A percentile compares a stretch with the other conserved stretches of the same genome.
Conservation (phyloP, 2,329 filamentous ascomycete species). For the Colletotrichum sansevieriae region DNA sequence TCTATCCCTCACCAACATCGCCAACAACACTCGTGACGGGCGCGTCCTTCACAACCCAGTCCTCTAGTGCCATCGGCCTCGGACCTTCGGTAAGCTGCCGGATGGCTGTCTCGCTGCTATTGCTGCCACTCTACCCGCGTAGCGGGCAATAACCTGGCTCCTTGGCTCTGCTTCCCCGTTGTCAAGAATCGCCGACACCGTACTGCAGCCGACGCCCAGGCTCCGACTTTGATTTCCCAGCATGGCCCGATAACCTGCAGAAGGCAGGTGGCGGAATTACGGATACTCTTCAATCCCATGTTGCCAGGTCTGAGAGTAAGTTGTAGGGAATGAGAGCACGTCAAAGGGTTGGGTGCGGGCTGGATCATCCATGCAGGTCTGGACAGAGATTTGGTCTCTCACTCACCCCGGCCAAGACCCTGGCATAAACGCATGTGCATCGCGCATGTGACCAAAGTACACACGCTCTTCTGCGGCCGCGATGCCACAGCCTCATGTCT, state of each 20-base stretch:
- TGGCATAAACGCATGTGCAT: not conserved
- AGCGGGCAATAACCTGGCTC: constrained; percentile 15
- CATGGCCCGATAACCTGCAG: constrained; percentile 2
- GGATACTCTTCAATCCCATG: no score
- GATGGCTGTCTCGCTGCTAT: constrained; percentile 17
- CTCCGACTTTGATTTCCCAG: not conserved
- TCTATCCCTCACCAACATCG: constrained; percentile 7
- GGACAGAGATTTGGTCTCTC: constrained; percentile 26
- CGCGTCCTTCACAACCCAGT: not conserved
- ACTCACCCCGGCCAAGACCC: constrained; percentile 21
- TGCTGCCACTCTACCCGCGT: constrained; percentile 25
- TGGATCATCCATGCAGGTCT: not conserved
- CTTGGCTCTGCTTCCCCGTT: constrained; percentile 30
- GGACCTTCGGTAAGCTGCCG: constrained; percentile 19
- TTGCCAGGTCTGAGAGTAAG: no score
- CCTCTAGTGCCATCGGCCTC: constrained; percentile 21
- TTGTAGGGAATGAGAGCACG: not conserved
- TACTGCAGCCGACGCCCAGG: constrained; percentile 27
- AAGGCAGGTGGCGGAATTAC: no score
- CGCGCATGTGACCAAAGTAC: no score
- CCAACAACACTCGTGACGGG: not conserved
- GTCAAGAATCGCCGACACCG: constrained; percentile 27
- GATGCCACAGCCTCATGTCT: constrained; percentile 25
- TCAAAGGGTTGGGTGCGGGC: not conserved
- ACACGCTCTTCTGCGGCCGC: constrained; percentile 13